Base-by-base conservation (phyloP, 345 rosid genomes). In the Balakata baccata region DNA sequence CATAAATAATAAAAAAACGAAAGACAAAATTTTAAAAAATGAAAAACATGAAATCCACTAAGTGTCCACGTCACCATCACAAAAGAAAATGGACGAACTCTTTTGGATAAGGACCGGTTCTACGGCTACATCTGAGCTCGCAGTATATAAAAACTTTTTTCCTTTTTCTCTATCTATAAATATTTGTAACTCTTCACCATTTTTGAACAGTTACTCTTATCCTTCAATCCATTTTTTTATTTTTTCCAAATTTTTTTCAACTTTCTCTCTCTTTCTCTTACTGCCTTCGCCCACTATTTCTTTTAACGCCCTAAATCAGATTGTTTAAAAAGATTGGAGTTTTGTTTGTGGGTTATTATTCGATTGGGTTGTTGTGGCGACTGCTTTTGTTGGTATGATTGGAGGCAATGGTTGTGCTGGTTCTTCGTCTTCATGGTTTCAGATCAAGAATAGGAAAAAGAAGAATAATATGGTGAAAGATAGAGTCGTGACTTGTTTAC, bases 331-430 rank as follows among this genome's bases (percentile, higher is more conserved):
- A n/a, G n/a, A n/a, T n/a, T n/a, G n/a, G n/a, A n/a, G n/a, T n/a
- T n/a, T n/a, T n/a, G n/a, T n/a, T n/a, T n/a, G n/a, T n/a, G n/a
- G n/a, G n/a, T n/a, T n/a, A n/a, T n/a, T n/a, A n/a, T n/a, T n/a
- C 37, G 64, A 38, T 50, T 50, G 8, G 5, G 47, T 49, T 11
- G 5, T 22, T 3, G 75, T 72, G 77, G 78, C 61, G 5, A 72
- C 64, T 71, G 81, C 76, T 6, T 78, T 76, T 54, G 64, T 22
- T 7, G 80, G 82, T 13, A 57, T 82, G 74, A 80, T 88, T 46
- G 84, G 85, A 63, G 86, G 87, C 61, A 87, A 81, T 23, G 85
- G 87, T 5, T 83, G 69, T 8, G 73, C 70, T n/a, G 82, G 86
- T 17, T 74, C 77, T 43, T 76, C 87, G 1, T 75, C 86, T 60